Conservation (phyloP, 495 filamentous ascomycete species). For the Daldinia childiae region DNA sequence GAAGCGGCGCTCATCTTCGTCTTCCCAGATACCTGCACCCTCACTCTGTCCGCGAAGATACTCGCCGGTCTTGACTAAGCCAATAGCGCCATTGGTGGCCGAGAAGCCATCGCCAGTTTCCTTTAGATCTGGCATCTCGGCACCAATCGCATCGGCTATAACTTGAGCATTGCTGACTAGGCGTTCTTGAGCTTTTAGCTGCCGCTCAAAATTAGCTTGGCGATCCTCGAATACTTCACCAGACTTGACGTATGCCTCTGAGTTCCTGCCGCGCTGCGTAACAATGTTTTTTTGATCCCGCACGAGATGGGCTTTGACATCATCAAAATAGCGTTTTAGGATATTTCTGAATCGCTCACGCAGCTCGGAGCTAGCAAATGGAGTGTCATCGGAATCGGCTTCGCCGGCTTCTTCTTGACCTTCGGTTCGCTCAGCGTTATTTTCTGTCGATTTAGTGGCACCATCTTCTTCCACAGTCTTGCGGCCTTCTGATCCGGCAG, state of each 20-base stretch:
- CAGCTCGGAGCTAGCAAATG: conserved; percentile 77
- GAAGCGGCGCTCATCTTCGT: conserved; percentile 96
- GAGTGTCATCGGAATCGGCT: conserved; percentile 66
- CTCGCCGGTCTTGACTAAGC: conserved; percentile 92
- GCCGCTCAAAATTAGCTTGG: conserved; percentile 93
- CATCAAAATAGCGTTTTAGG: conserved; percentile 88
- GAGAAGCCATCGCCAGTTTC: conserved; percentile 77
- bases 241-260: conserved; percentile 97
- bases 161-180: conserved; percentile 90
- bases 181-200: conserved; percentile 89
- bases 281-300: conserved; percentile 88
- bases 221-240: conserved; percentile 99
- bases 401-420: conserved; percentile 52
- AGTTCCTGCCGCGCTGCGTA: conserved; percentile 88
- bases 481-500: conserved; percentile 73
- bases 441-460: conserved; percentile 62
- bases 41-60: conserved; percentile 90
- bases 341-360: conserved; percentile 90
- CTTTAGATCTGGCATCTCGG: conserved; percentile 94
- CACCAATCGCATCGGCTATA: conserved; percentile 84
- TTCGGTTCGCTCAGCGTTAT: conserved; percentile 57
- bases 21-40: conserved; percentile 98
- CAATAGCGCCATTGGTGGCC: conserved; percentile 77
- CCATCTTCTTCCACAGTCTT: conserved; percentile 90
- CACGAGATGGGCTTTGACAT: conserved; percentile 87